phyloP scores from a whole-genome alignment of 176 grass and related monocot species.

The Raddia distichophylla region DNA sequence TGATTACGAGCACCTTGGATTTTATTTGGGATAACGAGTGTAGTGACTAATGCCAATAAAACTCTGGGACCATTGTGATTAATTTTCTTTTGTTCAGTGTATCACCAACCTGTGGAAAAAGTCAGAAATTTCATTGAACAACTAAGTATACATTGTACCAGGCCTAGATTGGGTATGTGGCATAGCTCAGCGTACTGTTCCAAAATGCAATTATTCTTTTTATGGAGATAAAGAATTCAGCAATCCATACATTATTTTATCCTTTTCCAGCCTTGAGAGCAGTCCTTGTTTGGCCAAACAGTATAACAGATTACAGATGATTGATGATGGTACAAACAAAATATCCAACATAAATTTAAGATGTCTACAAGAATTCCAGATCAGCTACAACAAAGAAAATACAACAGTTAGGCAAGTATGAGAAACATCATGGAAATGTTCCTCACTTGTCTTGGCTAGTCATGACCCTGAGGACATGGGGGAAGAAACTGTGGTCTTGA shows the following conservation, averaged over 20 bases:
- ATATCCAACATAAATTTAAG: background rate
- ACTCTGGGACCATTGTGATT: constrained; percentile 9
- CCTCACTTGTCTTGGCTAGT: background rate
- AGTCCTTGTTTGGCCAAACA: background rate
- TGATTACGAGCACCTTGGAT: constrained; percentile 10
- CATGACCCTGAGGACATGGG: background rate
- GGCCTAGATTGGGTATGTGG: background rate
- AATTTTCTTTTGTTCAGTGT: background rate
- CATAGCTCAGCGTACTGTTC: background rate
- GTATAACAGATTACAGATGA: background rate
- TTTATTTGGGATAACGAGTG: constrained; percentile 4
- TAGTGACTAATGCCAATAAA: background rate
- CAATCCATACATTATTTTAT: background rate
- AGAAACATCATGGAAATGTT: constrained; percentile 13
- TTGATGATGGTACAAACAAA: background rate
- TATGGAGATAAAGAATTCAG: background rate
- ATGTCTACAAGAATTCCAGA: background rate
- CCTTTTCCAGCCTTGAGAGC: background rate
- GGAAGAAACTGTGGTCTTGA: background rate
- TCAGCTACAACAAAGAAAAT: background rate
- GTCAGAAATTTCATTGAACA: background rate
- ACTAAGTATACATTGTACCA: background rate
- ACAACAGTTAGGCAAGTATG: background rate
- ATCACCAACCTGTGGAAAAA: background rate
- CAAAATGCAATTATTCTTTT: constrained; percentile 1